phyloP scores from a whole-genome alignment of 495 filamentous ascomycete species.

The Ascobolus immersus region DNA sequence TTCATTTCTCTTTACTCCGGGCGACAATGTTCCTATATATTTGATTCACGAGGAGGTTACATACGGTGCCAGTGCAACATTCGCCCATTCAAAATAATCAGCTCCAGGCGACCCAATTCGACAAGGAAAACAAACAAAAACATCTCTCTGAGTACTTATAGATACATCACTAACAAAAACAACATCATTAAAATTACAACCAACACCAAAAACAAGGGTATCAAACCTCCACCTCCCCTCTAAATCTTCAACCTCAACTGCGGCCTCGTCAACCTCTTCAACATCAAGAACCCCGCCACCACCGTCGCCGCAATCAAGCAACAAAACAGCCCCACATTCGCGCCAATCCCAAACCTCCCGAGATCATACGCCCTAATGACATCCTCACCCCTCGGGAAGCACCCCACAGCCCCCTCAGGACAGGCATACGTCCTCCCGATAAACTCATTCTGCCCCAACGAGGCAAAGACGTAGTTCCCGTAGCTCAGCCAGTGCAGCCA shows the following conservation, averaged over 20 bases:
- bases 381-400: neutral
- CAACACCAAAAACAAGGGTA: too few species aligned
- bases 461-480: neutral
- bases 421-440: neutral
- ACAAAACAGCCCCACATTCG: neutral
- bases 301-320: neutral
- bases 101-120: too few species aligned
- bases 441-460: neutral
- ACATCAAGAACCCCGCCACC: neutral
- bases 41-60: too few species aligned
- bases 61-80: too few species aligned
- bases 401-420: neutral
- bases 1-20: too few species aligned
- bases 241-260: neutral
- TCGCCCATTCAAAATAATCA: too few species aligned
- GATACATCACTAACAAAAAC: too few species aligned
- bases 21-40: too few species aligned
- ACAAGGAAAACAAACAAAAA: too few species aligned
- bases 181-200: too few species aligned
- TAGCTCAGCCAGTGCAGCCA: neutral
- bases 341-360: neutral
- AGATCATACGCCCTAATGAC: neutral
- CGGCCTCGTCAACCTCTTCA: constrained; percentile 1
- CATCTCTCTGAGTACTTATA: too few species aligned
- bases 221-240: neutral